A percentile compares a stretch with the other conserved stretches of the same genome.
These are phyloP conservation scores for Physcomitrium patens DNA, from an alignment of 225 moss, liverwort and hornwort species.

Conservation along the genomic window DNA sequence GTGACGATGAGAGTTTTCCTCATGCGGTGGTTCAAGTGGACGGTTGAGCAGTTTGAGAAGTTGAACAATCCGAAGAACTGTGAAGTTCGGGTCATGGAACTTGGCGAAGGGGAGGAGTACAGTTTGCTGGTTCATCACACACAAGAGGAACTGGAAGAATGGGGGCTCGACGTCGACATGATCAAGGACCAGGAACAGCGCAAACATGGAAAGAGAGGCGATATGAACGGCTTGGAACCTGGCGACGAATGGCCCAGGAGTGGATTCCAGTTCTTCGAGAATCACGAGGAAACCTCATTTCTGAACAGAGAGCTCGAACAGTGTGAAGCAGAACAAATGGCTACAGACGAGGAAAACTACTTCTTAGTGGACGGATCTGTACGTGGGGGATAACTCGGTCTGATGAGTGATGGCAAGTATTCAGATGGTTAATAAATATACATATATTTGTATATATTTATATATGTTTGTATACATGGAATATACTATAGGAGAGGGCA, in stretches of 20 bases:
- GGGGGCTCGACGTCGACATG: slow-evolving; percentile 42
- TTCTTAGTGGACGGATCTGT: too few species aligned
- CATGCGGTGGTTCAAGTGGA: slow-evolving; percentile 78
- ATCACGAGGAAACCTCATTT: slow-evolving; percentile 46
- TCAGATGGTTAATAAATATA: too few species aligned
- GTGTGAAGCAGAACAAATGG: too few species aligned
- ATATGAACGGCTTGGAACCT: slow-evolving; percentile 29
- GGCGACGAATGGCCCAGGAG: slow-evolving; percentile 65
- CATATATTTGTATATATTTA: too few species aligned
- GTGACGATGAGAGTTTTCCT: slow-evolving; percentile 70
- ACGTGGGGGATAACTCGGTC: too few species aligned
- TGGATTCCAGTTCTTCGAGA: slow-evolving; percentile 64
- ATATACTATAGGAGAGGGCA: too few species aligned
- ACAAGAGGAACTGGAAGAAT: slow-evolving; percentile 38
- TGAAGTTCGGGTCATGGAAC: slow-evolving; percentile 51
- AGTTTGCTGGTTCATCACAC: slow-evolving; percentile 42
- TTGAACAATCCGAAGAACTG: slow-evolving; percentile 39
- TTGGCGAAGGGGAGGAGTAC: slow-evolving; percentile 47
- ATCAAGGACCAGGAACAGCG: slow-evolving; percentile 54
- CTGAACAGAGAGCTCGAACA: not conserved
- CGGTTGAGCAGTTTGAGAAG: slow-evolving; percentile 59
- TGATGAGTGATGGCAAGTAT: too few species aligned
- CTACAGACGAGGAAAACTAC: too few species aligned
- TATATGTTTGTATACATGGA: too few species aligned
- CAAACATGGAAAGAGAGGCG: slow-evolving; percentile 42